A percentile compares a stretch with the other conserved stretches of the same genome.
These are phyloP conservation scores for Penicillium coffeae DNA, from an alignment of 495 filamentous ascomycete genomes.

Conservation along the genomic window DNA sequence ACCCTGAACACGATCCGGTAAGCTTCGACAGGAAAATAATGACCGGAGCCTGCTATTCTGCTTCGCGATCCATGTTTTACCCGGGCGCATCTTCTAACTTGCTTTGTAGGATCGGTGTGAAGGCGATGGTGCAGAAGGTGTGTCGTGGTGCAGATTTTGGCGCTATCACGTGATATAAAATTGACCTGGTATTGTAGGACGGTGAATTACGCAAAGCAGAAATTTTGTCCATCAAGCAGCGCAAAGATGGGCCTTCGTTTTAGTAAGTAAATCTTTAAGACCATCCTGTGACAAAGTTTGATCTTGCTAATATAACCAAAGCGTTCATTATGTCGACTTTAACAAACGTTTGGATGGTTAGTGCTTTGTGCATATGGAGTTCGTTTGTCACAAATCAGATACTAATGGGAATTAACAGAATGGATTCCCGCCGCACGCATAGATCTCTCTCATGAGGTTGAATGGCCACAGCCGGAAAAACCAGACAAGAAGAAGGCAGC, in stretches of 20 bases:
- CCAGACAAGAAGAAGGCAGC: conserved; percentile 60
- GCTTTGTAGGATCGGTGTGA: conserved; percentile 62
- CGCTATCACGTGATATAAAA: conserved; percentile 38
- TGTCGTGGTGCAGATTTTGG: conserved; percentile 18
- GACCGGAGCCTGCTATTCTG: background rate
- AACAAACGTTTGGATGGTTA: conserved; percentile 91
- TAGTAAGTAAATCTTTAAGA: conserved; percentile 48
- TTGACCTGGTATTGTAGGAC: conserved; percentile 49
- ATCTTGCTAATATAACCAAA: conserved; percentile 25
- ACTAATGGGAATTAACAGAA: conserved; percentile 50
- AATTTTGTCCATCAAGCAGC: conserved; percentile 81
- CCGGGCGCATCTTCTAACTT: conserved; percentile 46
- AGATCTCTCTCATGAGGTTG: conserved; percentile 73
- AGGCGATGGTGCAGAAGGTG: conserved; percentile 69
- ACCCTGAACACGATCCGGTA: conserved; percentile 75
- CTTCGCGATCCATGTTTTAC: conserved; percentile 23
- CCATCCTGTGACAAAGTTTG: background rate
- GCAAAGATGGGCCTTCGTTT: conserved; percentile 78
- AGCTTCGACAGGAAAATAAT: conserved; percentile 12
- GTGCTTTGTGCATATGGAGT: background rate
- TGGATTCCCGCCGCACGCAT: conserved; percentile 82
- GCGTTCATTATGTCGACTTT: conserved; percentile 97
- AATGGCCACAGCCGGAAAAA: conserved; percentile 73
- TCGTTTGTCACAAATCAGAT: background rate
- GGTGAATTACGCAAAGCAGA: conserved; percentile 86